A percentile compares a stretch with the other conserved stretches of the same genome.
Evolutionary conservation across 2,329 filamentous ascomycete species (phyloP).

Genomic region (Sclerotinia nivalis): DNA sequence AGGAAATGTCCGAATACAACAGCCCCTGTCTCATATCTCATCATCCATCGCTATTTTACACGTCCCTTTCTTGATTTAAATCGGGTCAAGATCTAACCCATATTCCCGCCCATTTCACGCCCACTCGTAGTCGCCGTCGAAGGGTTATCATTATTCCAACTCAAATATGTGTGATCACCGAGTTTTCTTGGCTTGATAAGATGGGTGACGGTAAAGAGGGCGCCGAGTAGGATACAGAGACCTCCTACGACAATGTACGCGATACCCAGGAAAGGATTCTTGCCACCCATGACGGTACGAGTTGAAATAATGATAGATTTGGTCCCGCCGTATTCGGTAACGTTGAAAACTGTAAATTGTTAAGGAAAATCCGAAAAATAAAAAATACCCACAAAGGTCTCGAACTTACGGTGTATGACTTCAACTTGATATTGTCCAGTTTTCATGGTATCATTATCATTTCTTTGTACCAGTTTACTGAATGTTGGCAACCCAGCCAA

Average conservation of each 20-base stretch:
- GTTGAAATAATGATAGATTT: slow-evolving; percentile 91
- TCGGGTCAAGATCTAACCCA: slow-evolving; percentile 3
- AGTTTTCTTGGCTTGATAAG: slow-evolving; percentile 95
- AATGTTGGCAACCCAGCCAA: slow-evolving; percentile 92
- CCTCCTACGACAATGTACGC: slow-evolving; percentile 94
- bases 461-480: slow-evolving; percentile 87
- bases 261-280: slow-evolving; percentile 94
- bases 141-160: slow-evolving; percentile 80
- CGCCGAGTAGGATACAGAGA: slow-evolving; percentile 85
- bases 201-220: slow-evolving; percentile 85
- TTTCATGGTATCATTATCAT: slow-evolving; percentile 68
- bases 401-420: slow-evolving; percentile 72
- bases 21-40: slow-evolving; percentile 11
- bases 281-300: slow-evolving; percentile 88
- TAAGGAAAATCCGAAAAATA: slow-evolving; percentile 27
- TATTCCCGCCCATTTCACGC: slow-evolving; percentile 47
- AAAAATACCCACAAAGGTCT: background rate
- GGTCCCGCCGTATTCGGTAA: slow-evolving; percentile 75
- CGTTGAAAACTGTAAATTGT: slow-evolving; percentile 69
- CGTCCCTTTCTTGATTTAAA: background rate
- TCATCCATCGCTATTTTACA: slow-evolving; percentile 15
- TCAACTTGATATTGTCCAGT: slow-evolving; percentile 74
- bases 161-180: slow-evolving; percentile 95
- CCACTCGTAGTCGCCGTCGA: slow-evolving; percentile 56
- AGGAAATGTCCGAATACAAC: slow-evolving; percentile 5